Evolutionary conservation across 352 stramenopile genomes (phyloP), one percentile per base, ranked within the genome.

Genomic region (Globisporangium ultimum): DNA sequence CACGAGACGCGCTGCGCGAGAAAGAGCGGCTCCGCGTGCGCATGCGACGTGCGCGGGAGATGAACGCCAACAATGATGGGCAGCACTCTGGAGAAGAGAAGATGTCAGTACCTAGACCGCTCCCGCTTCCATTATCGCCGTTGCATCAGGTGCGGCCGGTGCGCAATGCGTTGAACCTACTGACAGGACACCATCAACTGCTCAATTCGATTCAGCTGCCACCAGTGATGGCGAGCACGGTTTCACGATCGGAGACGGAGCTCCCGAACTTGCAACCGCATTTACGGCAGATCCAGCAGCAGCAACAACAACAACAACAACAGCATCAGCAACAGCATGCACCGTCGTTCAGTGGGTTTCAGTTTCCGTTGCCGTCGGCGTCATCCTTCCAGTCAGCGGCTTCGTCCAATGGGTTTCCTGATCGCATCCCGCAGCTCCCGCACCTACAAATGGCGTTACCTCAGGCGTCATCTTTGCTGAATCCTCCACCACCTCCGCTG

Each of bases 361-460:
- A 81, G 56, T 71, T 84, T 13, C 66, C 72, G n/a, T 41, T 81
- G 2, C 69, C 76, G 7, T 67, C 71, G 18, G 57, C 60, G 6
- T 21, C 46, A 10, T 47, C 60, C 12, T 8, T 32, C 4, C 56
- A 70, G 40, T 55, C 61, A 14, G 46, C 55, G 32, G 66, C 40
- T 0, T 50, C 64, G 43, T 76, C 64, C 4, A 61, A 32, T 28
- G 38, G 41, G 41, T 65, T 71, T 21, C 14, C 51, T 7, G 71
- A 86, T 20, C 59, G 69, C 6, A 71, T 76, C 2, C 63, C 63
- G n/a, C 72, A 67, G 48, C 59, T 87, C 24, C 74, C 77, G 55
- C 74, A 87, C 60, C 63, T 87, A 17, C 74, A 84, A 53, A 66
- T 84, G 40, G 64, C 83, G 56, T 71, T 85, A 3, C 61, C 72